Evolutionary conservation across 371 early-diverging fungal species (phyloP).

Genomic region (Haplosporangium sp.): DNA sequence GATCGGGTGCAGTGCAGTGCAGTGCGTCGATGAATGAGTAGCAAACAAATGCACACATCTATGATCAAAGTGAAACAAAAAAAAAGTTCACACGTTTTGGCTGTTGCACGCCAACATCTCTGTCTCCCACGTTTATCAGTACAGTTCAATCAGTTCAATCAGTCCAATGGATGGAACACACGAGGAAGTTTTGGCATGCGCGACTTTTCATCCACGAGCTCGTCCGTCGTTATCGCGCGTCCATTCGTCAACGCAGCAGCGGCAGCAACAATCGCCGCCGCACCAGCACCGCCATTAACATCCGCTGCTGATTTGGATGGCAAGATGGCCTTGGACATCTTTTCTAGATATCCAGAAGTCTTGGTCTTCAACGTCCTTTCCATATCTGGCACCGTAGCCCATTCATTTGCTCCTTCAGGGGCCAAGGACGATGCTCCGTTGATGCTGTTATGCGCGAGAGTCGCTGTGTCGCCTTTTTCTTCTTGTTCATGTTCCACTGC

Average conservation of each 20-base stretch:
- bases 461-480: conserved; percentile 10
- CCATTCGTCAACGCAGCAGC: neutral
- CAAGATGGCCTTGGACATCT: conserved; percentile 45
- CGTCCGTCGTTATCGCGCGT: neutral
- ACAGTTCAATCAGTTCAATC: neutral
- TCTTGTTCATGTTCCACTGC: conserved; percentile 30
- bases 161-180: conserved; percentile 40
- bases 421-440: conserved; percentile 5
- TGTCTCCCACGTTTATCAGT: neutral
- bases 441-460: neutral
- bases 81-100: too few species aligned
- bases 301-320: conserved; percentile 7
- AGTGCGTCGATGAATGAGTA: too few species aligned
- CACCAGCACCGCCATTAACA: neutral
- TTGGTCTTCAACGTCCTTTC: conserved; percentile 27
- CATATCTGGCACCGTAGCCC: conserved; percentile 5
- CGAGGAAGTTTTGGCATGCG: conserved; percentile 22
- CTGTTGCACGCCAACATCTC: too few species aligned
- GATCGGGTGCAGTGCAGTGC: neutral
- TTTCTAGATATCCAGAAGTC: conserved; percentile 45
- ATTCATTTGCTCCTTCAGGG: conserved; percentile 28
- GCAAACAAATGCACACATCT: too few species aligned
- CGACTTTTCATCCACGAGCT: neutral
- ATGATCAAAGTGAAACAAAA: too few species aligned
- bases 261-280: neutral